phyloP scores from a whole-genome alignment of 495 filamentous ascomycete species.

The Talaromyces stipitatus region DNA sequence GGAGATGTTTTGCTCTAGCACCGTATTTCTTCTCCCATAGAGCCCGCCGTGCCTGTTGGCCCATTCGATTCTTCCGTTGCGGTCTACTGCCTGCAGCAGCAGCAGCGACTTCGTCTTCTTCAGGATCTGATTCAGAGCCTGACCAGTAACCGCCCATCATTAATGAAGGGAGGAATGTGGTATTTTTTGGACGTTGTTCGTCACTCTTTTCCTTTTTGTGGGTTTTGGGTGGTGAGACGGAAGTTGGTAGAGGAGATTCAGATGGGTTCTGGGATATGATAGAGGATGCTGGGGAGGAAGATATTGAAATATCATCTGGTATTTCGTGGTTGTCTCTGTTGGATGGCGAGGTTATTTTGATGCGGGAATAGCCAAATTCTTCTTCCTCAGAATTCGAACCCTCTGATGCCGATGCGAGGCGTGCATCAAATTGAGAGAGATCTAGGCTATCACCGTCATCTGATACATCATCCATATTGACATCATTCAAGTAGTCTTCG shows the following conservation, averaged over 20 bases:
- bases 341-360: constrained; percentile 10
- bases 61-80: constrained; percentile 71
- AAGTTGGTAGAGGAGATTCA: constrained; percentile 30
- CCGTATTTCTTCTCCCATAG: constrained; percentile 94
- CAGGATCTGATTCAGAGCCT: constrained; percentile 64
- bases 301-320: constrained; percentile 28
- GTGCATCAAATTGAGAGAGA: constrained; percentile 42
- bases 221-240: not conserved
- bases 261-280: not conserved
- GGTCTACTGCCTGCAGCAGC: constrained; percentile 11
- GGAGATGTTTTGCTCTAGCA: constrained; percentile 63
- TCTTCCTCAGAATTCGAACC: constrained; percentile 37
- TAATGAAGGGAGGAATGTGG: constrained; percentile 81
- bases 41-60: constrained; percentile 76
- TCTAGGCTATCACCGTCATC: constrained; percentile 35
- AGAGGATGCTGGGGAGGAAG: constrained; percentile 21
- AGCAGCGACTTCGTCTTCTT: constrained; percentile 23
- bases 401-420: constrained; percentile 45
- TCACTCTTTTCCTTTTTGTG: constrained; percentile 19
- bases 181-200: constrained; percentile 41
- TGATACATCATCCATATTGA: constrained; percentile 19
- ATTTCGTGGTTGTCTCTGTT: not conserved
- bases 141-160: constrained; percentile 86
- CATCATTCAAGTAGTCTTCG: not conserved
- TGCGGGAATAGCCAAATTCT: constrained; percentile 26